Evolutionary conservation across 2,329 filamentous ascomycete genomes (phyloP), one percentile per base, ranked within the genome.

Genomic region (Fusarium solani-melongenae): DNA sequence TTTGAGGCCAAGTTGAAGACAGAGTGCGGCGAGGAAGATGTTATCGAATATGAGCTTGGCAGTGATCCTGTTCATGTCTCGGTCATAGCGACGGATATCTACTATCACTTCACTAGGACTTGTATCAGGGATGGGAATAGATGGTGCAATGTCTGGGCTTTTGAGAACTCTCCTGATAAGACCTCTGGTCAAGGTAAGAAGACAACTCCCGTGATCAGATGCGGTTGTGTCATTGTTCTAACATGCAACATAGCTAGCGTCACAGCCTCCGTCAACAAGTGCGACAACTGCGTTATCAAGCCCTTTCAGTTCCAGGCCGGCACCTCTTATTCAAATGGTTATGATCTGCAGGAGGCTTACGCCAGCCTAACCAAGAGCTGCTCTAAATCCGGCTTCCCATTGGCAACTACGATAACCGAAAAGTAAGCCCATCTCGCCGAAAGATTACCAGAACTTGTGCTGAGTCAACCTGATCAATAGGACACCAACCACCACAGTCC

Each of bases 21-120:
- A 14, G 20, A 62, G 20, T 62, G 31, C 44, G 31, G 44, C 22
- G 59, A 62, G 44, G 17, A 62, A 51, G 59, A 62, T 62, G 6
- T 62, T 12, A 6, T 62, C 9, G 11, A 62, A 11, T 62, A 62
- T 27, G 6, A 62, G 17, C 59, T 39, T 7, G 22, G 31, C 6
- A 24, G n/a, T 39, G 10, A 39, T 39, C 41, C 44, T 11, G 15
- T 62, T 53, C 22, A 62, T 38, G 6, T 62, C 31, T 62, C 59
- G 0, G 11, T 62, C 14, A 27, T 62, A n/a, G 59, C 59, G 15
- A 62, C 22, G 31, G 59, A 62, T 12, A 62, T 62, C n/a, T 53
- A 53, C 27, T 62, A 62, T 53, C 33, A 62, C n/a, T 53, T 62
- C 15, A 62, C 20, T 4, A 53, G 59, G 59, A 62, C 59, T 17